Percentiles rank a stretch among this genome's conserved stretches.
phyloP scores from a whole-genome alignment of 2,329 filamentous ascomycete genomes.

The Cadophora malorum region DNA sequence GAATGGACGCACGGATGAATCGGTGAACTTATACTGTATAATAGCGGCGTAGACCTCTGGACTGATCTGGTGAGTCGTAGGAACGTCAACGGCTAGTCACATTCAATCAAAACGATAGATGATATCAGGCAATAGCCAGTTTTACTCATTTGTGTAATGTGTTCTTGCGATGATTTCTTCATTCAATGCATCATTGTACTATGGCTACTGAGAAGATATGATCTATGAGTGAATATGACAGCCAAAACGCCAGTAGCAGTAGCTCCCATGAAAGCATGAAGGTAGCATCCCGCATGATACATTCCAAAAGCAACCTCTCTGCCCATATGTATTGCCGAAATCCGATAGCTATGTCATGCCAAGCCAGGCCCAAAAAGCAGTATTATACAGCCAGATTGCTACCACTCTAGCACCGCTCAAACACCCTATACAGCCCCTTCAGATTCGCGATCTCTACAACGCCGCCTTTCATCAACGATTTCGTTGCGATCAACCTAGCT shows the following conservation, averaged over 20 bases:
- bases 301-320: background rate
- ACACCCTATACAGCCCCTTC: constrained; percentile 91
- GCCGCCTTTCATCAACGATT: constrained; percentile 71
- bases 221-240: constrained; percentile 19
- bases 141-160: background rate
- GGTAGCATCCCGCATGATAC: background rate
- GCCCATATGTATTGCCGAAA: background rate
- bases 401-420: constrained; percentile 79
- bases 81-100: constrained; percentile 34
- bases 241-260: constrained; percentile 12
- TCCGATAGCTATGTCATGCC: background rate
- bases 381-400: constrained; percentile 7
- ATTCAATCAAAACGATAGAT: constrained; percentile 39
- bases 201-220: constrained; percentile 22
- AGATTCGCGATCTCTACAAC: constrained; percentile 89
- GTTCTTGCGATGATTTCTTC: constrained; percentile 1
- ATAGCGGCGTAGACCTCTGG: constrained; percentile 40
- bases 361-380: constrained; percentile 9
- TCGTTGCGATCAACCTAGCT: constrained; percentile 81
- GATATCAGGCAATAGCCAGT: constrained; percentile 28
- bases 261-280: background rate
- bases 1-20: background rate
- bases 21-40: constrained; percentile 45
- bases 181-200: constrained; percentile 12
- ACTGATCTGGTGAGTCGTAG: constrained; percentile 27